Conservation (phyloP, 345 rosid genomes). For the Rhodamnia argentea region DNA sequence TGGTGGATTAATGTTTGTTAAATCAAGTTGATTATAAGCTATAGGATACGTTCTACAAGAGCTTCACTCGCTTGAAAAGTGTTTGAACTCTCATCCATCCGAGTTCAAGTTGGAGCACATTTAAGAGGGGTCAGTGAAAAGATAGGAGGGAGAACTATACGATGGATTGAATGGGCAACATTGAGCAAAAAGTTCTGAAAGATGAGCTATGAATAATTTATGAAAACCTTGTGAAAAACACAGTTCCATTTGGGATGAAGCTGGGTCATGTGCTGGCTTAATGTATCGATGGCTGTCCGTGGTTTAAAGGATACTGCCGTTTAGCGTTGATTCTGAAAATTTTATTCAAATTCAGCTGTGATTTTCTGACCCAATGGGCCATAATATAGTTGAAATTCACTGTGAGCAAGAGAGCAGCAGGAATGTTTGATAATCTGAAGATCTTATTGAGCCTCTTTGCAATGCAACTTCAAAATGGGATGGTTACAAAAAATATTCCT, state of each 20-base stretch:
- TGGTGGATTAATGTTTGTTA: neutral
- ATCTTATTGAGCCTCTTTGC: neutral
- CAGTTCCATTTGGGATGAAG: neutral
- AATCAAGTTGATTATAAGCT: neutral
- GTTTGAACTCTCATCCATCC: neutral
- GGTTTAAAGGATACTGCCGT: neutral
- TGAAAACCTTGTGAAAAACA: neutral
- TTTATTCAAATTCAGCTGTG: neutral
- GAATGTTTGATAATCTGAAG: neutral
- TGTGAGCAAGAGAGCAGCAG: neutral
- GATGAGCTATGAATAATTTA: neutral
- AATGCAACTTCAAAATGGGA: neutral
- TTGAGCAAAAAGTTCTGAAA: neutral
- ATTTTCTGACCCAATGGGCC: neutral
- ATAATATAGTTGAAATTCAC: neutral
- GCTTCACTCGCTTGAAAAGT: neutral
- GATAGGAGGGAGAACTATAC: neutral
- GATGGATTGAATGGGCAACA: neutral
- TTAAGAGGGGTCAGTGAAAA: neutral
- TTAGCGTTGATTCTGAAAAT: neutral
- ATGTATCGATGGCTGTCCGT: neutral
- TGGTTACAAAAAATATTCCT: neutral
- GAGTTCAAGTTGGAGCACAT: neutral
- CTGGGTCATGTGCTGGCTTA: neutral
- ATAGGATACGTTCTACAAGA: neutral